Percentiles rank a stretch among this genome's conserved stretches.
These are phyloP conservation scores for Pelargonium citronellum DNA, from an alignment of 441 rosid species.

Conservation along the genomic window DNA sequence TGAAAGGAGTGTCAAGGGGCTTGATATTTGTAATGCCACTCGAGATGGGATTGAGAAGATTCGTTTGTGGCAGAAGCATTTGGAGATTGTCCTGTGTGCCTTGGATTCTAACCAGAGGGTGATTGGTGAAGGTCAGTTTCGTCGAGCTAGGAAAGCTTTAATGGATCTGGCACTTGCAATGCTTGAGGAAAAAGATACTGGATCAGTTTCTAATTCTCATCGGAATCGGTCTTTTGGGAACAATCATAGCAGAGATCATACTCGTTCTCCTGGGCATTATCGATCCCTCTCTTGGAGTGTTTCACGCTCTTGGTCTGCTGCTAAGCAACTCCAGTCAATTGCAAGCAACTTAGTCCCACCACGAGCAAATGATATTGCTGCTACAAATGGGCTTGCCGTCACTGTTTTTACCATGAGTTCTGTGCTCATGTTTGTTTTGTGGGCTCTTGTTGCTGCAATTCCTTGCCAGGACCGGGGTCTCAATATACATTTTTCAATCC, in stretches of 20 bases:
- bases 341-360: slow-evolving; percentile 30
- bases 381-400: slow-evolving; percentile 36
- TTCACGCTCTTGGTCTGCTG: slow-evolving; percentile 40
- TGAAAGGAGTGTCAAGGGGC: slow-evolving; percentile 39
- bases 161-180: slow-evolving; percentile 37
- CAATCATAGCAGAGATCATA: slow-evolving; percentile 22
- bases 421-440: slow-evolving; percentile 33
- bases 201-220: slow-evolving; percentile 24
- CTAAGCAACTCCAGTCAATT: slow-evolving; percentile 38
- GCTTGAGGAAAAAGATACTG: slow-evolving; percentile 39
- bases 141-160: slow-evolving; percentile 39
- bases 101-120: slow-evolving; percentile 25
- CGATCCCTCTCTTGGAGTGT: slow-evolving; percentile 47
- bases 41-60: slow-evolving; percentile 42
- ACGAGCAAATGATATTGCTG: slow-evolving; percentile 29
- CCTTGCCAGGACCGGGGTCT: slow-evolving; percentile 44
- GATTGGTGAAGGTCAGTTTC: slow-evolving; percentile 35
- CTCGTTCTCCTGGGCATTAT: slow-evolving; percentile 26
- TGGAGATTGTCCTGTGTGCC: slow-evolving; percentile 40
- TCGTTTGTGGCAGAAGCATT: slow-evolving; percentile 34
- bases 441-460: slow-evolving; percentile 43
- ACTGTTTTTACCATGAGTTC: slow-evolving; percentile 34
- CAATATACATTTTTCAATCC: slow-evolving; percentile 29
- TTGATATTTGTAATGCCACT: slow-evolving; percentile 39
- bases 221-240: slow-evolving; percentile 35